Percentiles rank a stretch among this genome's conserved stretches.
These are phyloP conservation scores for Chlamydomonas sphaeroides DNA, from an alignment of 139 green algal genomes.

Conservation along the genomic window DNA sequence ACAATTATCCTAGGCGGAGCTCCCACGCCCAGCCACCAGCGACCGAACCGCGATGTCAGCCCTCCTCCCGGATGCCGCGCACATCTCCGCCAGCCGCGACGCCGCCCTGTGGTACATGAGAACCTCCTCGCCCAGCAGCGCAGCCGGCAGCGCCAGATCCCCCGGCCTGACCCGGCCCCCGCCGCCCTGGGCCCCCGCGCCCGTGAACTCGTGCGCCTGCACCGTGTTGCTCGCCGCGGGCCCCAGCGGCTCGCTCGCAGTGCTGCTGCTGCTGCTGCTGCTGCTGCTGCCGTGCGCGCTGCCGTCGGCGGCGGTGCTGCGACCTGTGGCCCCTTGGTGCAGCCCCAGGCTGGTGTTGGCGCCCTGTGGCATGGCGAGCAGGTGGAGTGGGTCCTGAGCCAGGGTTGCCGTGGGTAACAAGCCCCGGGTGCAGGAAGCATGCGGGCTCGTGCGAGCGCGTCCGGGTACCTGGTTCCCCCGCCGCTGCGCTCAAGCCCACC, in stretches of 20 bases:
- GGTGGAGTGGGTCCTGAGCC: too few species aligned
- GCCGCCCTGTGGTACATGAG: constrained; percentile 59
- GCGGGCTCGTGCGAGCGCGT: too few species aligned
- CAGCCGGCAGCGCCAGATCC: not conserved
- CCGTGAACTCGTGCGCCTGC: too few species aligned
- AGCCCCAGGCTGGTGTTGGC: constrained; percentile 1
- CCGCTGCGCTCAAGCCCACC: not conserved
- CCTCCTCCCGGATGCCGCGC: too few species aligned
- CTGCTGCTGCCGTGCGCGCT: not conserved
- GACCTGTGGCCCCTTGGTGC: not conserved
- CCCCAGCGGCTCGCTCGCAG: not conserved
- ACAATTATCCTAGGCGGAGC: too few species aligned
- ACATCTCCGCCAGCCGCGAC: constrained; percentile 53
- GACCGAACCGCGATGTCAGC: too few species aligned
- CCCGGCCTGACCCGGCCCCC: not conserved
- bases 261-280: not conserved
- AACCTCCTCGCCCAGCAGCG: constrained; percentile 52
- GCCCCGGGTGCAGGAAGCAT: not conserved
- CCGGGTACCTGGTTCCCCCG: not conserved
- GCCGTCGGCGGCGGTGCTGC: not conserved
- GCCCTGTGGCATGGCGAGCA: not conserved
- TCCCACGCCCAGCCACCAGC: too few species aligned
- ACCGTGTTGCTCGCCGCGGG: too few species aligned
- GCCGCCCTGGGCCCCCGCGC: too few species aligned
- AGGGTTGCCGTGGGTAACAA: not conserved